Evolutionary conservation across 768 basidiomycete species (phyloP).

Genomic region (Cystobasidium tubakii): DNA sequence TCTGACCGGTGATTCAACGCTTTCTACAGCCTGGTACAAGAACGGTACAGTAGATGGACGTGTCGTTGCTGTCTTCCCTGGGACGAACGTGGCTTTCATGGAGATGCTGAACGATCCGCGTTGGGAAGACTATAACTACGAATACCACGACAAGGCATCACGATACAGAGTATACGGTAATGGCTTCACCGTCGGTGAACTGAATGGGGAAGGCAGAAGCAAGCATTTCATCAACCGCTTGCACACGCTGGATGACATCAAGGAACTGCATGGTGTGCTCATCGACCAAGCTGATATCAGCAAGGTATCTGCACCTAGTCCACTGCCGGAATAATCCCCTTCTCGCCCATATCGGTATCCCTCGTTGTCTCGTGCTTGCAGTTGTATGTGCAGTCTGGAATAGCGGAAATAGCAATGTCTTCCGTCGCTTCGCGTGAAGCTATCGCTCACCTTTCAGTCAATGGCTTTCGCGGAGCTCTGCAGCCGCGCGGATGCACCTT

Average conservation of each 20-base stretch:
- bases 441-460: slow-evolving; percentile 81
- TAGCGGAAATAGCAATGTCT: slow-evolving; percentile 75
- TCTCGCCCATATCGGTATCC: neutral
- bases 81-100: slow-evolving; percentile 11
- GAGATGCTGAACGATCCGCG: slow-evolving; percentile 18
- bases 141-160: slow-evolving; percentile 22
- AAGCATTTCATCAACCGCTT: slow-evolving; percentile 20
- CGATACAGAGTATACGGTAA: slow-evolving; percentile 15
- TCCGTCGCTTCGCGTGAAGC: too few species aligned
- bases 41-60: slow-evolving; percentile 25
- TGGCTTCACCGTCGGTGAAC: slow-evolving; percentile 19
- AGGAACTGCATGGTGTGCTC: neutral
- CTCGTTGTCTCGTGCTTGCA: neutral
- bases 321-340: neutral
- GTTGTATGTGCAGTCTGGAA: slow-evolving; percentile 88
- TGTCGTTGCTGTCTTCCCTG: slow-evolving; percentile 11
- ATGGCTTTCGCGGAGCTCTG: slow-evolving; percentile 86
- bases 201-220: slow-evolving; percentile 11
- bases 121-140: slow-evolving; percentile 28
- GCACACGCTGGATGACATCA: slow-evolving; percentile 19
- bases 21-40: slow-evolving; percentile 21
- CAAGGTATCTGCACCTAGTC: slow-evolving; percentile 16
- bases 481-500: slow-evolving; percentile 81
- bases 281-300: slow-evolving; percentile 8
- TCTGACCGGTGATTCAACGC: neutral